These are phyloP conservation scores for Cordyceps cicadae DNA, from an alignment of 2,329 filamentous ascomycete genomes.

Conservation along the genomic window DNA sequence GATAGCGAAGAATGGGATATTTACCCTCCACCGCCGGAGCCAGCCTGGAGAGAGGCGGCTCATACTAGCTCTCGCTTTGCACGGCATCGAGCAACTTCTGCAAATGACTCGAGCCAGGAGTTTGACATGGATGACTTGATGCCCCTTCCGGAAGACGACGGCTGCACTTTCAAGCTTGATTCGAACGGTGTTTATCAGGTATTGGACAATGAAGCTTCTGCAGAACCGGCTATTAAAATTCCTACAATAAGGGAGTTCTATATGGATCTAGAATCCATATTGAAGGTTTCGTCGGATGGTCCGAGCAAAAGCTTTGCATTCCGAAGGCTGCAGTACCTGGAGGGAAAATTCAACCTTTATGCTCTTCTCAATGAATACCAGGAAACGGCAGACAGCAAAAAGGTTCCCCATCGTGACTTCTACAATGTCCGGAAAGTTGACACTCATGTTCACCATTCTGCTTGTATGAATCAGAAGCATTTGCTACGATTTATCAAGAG, in stretches of 20 bases:
- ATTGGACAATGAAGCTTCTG: slow-evolving; percentile 59
- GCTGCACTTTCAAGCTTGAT: slow-evolving; percentile 72
- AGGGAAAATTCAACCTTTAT: slow-evolving; percentile 96
- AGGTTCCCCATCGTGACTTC: slow-evolving; percentile 94
- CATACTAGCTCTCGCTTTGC: slow-evolving; percentile 29
- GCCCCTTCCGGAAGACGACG: slow-evolving; percentile 62
- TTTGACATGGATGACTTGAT: slow-evolving; percentile 74
- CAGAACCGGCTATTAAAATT: slow-evolving; percentile 68
- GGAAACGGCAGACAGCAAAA: slow-evolving; percentile 95
- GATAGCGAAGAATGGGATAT: slow-evolving; percentile 77
- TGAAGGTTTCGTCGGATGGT: slow-evolving; percentile 86
- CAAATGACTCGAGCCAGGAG: slow-evolving; percentile 84
- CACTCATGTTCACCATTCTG: slow-evolving; percentile 97
- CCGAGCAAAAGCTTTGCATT: slow-evolving; percentile 97
- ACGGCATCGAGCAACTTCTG: slow-evolving; percentile 65
- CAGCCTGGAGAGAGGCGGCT: slow-evolving; percentile 58
- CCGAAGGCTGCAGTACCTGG: slow-evolving; percentile 84
- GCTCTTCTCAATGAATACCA: slow-evolving; percentile 92
- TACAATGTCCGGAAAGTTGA: slow-evolving; percentile 99
- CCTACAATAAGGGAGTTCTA: slow-evolving; percentile 93
- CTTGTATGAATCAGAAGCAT: slow-evolving; percentile 99
- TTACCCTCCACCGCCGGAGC: slow-evolving; percentile 85
- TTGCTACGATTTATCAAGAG: slow-evolving; percentile 97
- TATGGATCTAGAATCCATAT: slow-evolving; percentile 80
- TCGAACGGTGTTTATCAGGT: slow-evolving; percentile 86